Evolutionary conservation across 2,329 filamentous ascomycete species (phyloP).

Genomic region (Metarhizium brunneum): DNA sequence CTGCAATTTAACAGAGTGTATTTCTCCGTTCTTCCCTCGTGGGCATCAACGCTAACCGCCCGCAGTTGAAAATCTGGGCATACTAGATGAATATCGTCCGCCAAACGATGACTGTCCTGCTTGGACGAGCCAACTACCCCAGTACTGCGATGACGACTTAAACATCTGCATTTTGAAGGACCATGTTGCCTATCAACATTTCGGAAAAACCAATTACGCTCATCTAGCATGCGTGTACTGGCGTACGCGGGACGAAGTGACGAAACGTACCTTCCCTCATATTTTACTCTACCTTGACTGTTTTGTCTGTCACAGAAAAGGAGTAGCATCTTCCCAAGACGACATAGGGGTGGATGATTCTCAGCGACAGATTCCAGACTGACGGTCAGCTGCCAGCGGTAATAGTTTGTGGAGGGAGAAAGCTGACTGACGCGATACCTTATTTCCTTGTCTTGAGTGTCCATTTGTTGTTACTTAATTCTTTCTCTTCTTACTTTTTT

Average conservation of each 20-base stretch:
- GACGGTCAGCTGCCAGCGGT: slow-evolving; percentile 14
- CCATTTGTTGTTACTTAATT: slow-evolving; percentile 7
- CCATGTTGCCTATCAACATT: slow-evolving; percentile 18
- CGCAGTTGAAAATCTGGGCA: slow-evolving; percentile 78
- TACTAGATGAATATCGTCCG: slow-evolving; percentile 42
- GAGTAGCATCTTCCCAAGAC: neutral
- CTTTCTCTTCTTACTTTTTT: slow-evolving; percentile 9
- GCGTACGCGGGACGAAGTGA: slow-evolving; percentile 31
- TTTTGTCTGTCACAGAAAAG: slow-evolving; percentile 4
- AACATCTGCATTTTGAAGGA: slow-evolving; percentile 21
- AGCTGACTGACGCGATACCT: slow-evolving; percentile 27
- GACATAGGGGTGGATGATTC: neutral
- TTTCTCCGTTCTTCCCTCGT: neutral
- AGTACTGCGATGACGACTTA: slow-evolving; percentile 14
- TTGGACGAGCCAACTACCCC: slow-evolving; percentile 19
- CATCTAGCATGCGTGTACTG: slow-evolving; percentile 24
- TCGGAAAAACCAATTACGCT: slow-evolving; percentile 19
- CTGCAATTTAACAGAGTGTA: neutral
- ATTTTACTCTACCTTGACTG: slow-evolving; percentile 16
- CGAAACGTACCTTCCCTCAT: slow-evolving; percentile 23
- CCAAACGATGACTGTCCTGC: slow-evolving; percentile 15
- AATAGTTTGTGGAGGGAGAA: slow-evolving; percentile 15
- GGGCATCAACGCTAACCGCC: slow-evolving; percentile 7
- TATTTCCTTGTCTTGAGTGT: slow-evolving; percentile 15
- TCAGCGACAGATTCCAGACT: slow-evolving; percentile 13